phyloP scores from a whole-genome alignment of 352 stramenopile genomes.

The Globisporangium radiosum region DNA sequence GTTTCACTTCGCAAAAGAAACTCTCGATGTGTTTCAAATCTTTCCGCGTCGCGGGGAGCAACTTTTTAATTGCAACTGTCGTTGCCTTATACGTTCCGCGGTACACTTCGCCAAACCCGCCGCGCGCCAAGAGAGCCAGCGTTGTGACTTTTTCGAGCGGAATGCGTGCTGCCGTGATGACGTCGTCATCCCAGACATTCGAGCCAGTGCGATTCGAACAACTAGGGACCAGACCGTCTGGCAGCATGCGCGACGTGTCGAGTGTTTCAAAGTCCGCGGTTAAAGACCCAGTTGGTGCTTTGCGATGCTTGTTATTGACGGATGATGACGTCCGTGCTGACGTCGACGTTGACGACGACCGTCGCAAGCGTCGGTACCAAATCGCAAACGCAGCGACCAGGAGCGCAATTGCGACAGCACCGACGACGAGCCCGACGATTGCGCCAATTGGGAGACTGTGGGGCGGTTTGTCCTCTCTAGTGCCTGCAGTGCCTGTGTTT shows the following conservation, averaged over 20 bases:
- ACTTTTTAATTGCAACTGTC: conserved; percentile 19
- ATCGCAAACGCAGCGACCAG: conserved; percentile 35
- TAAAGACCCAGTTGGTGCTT: neutral
- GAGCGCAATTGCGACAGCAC: conserved; percentile 25
- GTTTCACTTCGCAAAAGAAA: conserved; percentile 34
- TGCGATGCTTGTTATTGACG: neutral
- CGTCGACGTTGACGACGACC: neutral
- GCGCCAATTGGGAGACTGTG: neutral
- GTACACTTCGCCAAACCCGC: conserved; percentile 30
- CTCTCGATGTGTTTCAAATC: conserved; percentile 24
- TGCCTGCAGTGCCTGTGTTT: neutral
- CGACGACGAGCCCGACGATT: conserved; percentile 30
- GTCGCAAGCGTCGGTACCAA: conserved; percentile 27
- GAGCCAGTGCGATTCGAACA: neutral
- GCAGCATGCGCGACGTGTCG: conserved; percentile 3
- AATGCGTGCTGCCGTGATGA: conserved; percentile 16
- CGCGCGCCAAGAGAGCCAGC: conserved; percentile 20
- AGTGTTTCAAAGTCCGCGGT: conserved; percentile 5
- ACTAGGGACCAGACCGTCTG: neutral
- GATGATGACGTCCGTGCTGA: conserved; percentile 1
- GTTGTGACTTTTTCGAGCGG: conserved; percentile 23
- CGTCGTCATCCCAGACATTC: too few species aligned
- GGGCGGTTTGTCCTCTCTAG: neutral
- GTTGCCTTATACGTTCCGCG: conserved; percentile 19
- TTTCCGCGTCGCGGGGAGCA: conserved; percentile 16